Evolutionary conservation across 2,329 filamentous ascomycete species (phyloP).

Genomic region (Helicocarpus griseus): DNA sequence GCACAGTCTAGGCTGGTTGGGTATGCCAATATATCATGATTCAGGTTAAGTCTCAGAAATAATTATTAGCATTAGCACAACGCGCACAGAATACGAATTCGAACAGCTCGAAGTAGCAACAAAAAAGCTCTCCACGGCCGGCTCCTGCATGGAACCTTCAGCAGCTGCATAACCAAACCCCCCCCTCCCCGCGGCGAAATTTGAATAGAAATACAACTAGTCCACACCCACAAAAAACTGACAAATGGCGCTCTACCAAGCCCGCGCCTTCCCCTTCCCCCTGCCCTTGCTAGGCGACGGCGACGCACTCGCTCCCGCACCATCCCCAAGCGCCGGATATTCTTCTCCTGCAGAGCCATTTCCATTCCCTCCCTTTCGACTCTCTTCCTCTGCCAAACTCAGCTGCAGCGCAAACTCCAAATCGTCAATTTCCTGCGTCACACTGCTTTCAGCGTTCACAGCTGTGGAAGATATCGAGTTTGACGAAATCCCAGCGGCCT

Average conservation of each 20-base stretch:
- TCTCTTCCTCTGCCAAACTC: constrained; percentile 51
- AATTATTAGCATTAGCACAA: too few species aligned
- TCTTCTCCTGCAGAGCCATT: constrained; percentile 16
- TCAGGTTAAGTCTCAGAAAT: too few species aligned
- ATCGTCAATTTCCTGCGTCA: constrained; percentile 44
- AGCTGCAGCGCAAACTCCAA: constrained; percentile 50
- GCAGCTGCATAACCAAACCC: neutral
- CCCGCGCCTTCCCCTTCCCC: constrained; percentile 27
- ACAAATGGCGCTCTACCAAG: neutral
- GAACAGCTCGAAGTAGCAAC: too few species aligned
- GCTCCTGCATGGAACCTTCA: too few species aligned
- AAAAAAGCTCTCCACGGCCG: too few species aligned
- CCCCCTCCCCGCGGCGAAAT: neutral
- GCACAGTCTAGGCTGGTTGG: too few species aligned
- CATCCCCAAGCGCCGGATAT: constrained; percentile 20
- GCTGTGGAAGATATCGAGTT: constrained; percentile 14
- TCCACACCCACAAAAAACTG: neutral
- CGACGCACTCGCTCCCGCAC: neutral
- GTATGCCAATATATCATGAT: too few species aligned
- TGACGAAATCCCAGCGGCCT: constrained; percentile 9
- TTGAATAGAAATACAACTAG: neutral
- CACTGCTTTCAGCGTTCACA: constrained; percentile 24
- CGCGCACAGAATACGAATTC: too few species aligned
- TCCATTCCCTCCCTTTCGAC: constrained; percentile 23
- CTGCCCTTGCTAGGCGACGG: constrained; percentile 16